These are phyloP conservation scores for Hepatocystis sp. DNA, from an alignment of 169 alveolate species.

Conservation along the genomic window DNA sequence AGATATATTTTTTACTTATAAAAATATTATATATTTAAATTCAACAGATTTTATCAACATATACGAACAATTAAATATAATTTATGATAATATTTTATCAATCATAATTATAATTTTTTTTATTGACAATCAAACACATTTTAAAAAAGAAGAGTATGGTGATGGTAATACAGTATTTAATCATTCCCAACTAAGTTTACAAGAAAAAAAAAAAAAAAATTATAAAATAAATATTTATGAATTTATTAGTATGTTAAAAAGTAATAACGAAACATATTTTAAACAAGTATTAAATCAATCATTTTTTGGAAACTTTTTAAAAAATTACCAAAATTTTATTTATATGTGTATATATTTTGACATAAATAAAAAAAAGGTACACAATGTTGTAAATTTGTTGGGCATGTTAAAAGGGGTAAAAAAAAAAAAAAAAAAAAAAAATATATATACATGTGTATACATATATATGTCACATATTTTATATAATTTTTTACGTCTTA, in stretches of 20 bases:
- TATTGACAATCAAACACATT: constrained; percentile 11
- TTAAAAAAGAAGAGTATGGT: constrained; percentile 15
- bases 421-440: constrained; percentile 7
- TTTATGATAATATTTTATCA: constrained; percentile 39
- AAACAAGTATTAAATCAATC: constrained; percentile 21
- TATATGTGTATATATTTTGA: constrained; percentile 70
- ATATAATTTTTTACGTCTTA: not conserved
- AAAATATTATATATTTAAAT: constrained; percentile 56
- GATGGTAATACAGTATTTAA: too few species aligned
- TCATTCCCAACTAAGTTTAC: too few species aligned
- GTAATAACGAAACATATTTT: constrained; percentile 34
- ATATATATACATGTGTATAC: not conserved
- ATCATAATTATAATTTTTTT: constrained; percentile 23
- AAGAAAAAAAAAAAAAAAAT: too few species aligned
- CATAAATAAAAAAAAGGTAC: constrained; percentile 58
- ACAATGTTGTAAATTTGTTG: constrained; percentile 39
- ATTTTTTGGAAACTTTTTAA: constrained; percentile 19
- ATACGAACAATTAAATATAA: constrained; percentile 33
- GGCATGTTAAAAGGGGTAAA: constrained; percentile 52
- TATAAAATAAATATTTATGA: constrained; percentile 38
- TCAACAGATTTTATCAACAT: constrained; percentile 44
- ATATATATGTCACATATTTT: not conserved
- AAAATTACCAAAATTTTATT: constrained; percentile 52
- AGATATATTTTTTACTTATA: constrained; percentile 62
- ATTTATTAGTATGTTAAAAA: constrained; percentile 28